Evolutionary conservation across 768 basidiomycete species (phyloP).

Genomic region (Holtermanniella nyarrowii): DNA sequence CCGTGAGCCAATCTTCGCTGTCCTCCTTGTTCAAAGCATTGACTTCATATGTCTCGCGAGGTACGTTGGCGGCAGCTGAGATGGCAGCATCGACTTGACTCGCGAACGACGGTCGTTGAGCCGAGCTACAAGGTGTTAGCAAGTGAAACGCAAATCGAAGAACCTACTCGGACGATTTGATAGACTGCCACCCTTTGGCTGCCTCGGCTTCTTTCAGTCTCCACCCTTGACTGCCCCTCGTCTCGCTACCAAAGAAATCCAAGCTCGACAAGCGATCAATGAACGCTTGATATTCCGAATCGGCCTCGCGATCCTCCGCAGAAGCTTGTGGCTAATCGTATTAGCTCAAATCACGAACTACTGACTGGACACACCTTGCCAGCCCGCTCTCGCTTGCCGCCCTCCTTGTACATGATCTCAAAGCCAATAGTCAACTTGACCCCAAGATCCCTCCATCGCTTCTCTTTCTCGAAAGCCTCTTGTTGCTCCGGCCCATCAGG

Average conservation of each 20-base stretch:
- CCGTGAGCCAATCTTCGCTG: constrained; percentile 73
- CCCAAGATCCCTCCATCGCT: constrained; percentile 73
- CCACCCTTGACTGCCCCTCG: constrained; percentile 70
- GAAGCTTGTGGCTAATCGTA: background rate
- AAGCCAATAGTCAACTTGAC: constrained; percentile 98
- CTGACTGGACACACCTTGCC: constrained; percentile 35
- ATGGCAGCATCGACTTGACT: constrained; percentile 59
- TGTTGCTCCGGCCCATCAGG: constrained; percentile 31
- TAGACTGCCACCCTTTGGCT: constrained; percentile 53
- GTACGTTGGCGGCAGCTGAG: constrained; percentile 38
- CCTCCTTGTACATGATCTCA: constrained; percentile 87
- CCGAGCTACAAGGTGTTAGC: constrained; percentile 43
- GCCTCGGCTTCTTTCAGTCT: constrained; percentile 62
- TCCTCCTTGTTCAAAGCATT: constrained; percentile 48
- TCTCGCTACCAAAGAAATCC: constrained; percentile 69
- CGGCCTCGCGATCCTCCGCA: constrained; percentile 3
- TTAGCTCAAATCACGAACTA: background rate
- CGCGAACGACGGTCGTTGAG: constrained; percentile 65
- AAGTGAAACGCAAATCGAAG: background rate
- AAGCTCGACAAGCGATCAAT: constrained; percentile 54
- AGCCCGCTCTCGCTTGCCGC: constrained; percentile 42
- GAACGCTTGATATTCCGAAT: constrained; percentile 47
- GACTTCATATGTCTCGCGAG: constrained; percentile 23
- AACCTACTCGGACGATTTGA: constrained; percentile 59
- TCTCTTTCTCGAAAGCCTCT: constrained; percentile 54